Evolutionary conservation across 768 basidiomycete genomes (phyloP).

Genomic region (Agrocybe praecox): DNA sequence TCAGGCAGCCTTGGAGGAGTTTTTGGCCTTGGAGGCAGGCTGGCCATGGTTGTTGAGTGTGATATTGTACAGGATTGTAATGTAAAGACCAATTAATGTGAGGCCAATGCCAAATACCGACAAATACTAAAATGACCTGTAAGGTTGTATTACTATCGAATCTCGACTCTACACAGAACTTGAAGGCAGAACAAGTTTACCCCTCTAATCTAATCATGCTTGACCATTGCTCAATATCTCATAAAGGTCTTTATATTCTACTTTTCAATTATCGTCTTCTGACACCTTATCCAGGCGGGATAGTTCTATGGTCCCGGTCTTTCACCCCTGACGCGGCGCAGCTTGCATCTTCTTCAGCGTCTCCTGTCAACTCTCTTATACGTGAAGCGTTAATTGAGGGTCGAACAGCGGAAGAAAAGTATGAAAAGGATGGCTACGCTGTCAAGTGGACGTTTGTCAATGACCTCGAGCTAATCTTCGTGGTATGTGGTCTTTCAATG

Average conservation of each 20-base stretch:
- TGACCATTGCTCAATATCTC: slow-evolving; percentile 94
- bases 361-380: slow-evolving; percentile 87
- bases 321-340: slow-evolving; percentile 87
- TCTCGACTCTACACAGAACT: not conserved
- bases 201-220: slow-evolving; percentile 57
- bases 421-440: slow-evolving; percentile 93
- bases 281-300: slow-evolving; percentile 62
- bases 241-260: slow-evolving; percentile 62
- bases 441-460: slow-evolving; percentile 96
- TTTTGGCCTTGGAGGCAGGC: slow-evolving; percentile 43
- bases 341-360: slow-evolving; percentile 68
- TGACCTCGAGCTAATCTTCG: slow-evolving; percentile 95
- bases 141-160: not conserved
- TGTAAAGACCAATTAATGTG: not conserved
- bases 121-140: slow-evolving; percentile 7
- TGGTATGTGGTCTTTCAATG: slow-evolving; percentile 54
- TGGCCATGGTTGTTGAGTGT: slow-evolving; percentile 29
- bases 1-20: slow-evolving; percentile 27
- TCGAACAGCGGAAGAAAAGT: slow-evolving; percentile 76
- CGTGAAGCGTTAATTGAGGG: slow-evolving; percentile 93
- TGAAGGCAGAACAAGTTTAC: not conserved
- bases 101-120: slow-evolving; percentile 7
- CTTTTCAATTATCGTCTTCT: slow-evolving; percentile 4
- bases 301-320: slow-evolving; percentile 93
- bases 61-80: not conserved